Evolutionary conservation across 2,329 filamentous ascomycete genomes (phyloP).

Genomic region (Capronia americana): DNA sequence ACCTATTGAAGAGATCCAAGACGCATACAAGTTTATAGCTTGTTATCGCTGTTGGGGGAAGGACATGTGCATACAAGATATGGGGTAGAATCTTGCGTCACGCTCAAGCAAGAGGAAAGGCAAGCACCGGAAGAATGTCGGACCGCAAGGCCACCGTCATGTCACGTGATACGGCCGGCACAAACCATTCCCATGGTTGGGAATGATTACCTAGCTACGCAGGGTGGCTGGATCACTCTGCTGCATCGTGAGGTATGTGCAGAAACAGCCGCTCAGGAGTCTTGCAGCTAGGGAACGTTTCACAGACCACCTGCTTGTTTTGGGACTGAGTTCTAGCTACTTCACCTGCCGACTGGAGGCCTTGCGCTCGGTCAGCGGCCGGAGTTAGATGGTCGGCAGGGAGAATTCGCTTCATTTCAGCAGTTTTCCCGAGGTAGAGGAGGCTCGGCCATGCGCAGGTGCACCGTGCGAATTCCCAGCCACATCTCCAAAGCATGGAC

Average conservation of each 20-base stretch:
- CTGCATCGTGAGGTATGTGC: background rate
- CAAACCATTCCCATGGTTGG: background rate
- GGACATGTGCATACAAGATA: no score
- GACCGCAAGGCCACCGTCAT: background rate
- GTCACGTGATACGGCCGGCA: background rate
- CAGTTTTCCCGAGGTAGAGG: no score
- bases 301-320: background rate
- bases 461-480: background rate
- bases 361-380: background rate
- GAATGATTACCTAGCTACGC: background rate
- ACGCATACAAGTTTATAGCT: no score
- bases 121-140: background rate
- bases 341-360: constrained; percentile 7
- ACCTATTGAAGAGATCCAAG: no score
- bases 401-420: background rate
- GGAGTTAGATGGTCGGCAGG: background rate
- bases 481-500: background rate
- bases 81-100: no score
- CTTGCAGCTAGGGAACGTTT: background rate
- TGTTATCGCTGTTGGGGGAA: no score
- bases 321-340: background rate
- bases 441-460: background rate
- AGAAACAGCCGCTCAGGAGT: background rate
- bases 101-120: background rate
- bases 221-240: background rate